Evolutionary conservation across 2,329 filamentous ascomycete species (phyloP).

Genomic region (Magnaporthales sp.): DNA sequence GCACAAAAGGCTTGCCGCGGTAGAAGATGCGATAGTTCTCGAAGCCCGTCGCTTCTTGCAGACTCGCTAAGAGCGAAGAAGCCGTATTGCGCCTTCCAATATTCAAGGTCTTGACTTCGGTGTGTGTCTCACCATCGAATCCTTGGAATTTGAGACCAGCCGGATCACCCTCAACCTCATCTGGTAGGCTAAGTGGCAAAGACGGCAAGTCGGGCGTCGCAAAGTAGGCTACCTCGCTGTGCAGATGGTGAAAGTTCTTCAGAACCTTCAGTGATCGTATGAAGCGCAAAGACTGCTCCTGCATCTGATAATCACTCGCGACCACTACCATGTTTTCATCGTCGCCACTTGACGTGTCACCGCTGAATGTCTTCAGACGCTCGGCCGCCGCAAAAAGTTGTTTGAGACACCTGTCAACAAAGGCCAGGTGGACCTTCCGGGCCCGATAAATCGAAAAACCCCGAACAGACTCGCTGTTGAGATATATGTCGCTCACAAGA

Average conservation of each 20-base stretch:
- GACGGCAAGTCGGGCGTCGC: slow-evolving; percentile 48
- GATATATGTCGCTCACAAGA: slow-evolving; percentile 63
- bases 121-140: slow-evolving; percentile 53
- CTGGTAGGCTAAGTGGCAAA: slow-evolving; percentile 40
- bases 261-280: slow-evolving; percentile 61
- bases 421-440: slow-evolving; percentile 53
- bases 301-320: slow-evolving; percentile 35
- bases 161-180: slow-evolving; percentile 50
- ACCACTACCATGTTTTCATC: slow-evolving; percentile 46
- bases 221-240: slow-evolving; percentile 53
- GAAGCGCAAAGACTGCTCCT: slow-evolving; percentile 54
- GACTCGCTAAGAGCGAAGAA: slow-evolving; percentile 56
- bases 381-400: slow-evolving; percentile 58
- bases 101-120: slow-evolving; percentile 50
- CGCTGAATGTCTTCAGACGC: slow-evolving; percentile 40
- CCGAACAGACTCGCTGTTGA: slow-evolving; percentile 43
- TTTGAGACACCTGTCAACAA: slow-evolving; percentile 65
- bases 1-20: slow-evolving; percentile 55
- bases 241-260: slow-evolving; percentile 55
- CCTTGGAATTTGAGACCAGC: slow-evolving; percentile 66
- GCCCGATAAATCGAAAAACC: slow-evolving; percentile 40
- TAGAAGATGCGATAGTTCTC: slow-evolving; percentile 67
- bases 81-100: slow-evolving; percentile 66
- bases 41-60: slow-evolving; percentile 65
- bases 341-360: slow-evolving; percentile 32